Base-by-base conservation (phyloP, 495 filamentous ascomycete genomes). In the Hypomontagnella submonticulosa region DNA sequence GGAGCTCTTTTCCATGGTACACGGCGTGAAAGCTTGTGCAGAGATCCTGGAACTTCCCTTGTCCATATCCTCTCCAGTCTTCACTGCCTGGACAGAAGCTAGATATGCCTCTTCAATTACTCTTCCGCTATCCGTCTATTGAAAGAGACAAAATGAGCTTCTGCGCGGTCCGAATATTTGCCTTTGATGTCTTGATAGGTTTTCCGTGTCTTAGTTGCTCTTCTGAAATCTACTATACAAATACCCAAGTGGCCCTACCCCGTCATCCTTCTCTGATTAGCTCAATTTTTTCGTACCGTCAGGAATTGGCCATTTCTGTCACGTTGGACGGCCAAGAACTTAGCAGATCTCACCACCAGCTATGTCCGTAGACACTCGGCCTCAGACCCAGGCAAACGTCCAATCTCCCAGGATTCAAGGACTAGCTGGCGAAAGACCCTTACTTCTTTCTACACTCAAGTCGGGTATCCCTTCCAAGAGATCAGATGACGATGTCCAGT, bases 401-500 rank as follows among this genome's bases (percentile, higher is more conserved):
- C 46, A 42, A 8, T 15, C 43, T 19, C 36, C 36, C 32, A 9
- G 33, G 18, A 52, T 16, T 30, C 23, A 20, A 11, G 40, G 46
- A 4, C 54, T 18, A 15, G 18, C 30, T 54, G 10, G 19, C 32
- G 57, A 23, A 48, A 41, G 43, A 41, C 41, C 27, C 20, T 38
- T 48, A 37, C 23, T 50, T 53, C 19, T 19, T 43, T 42, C 61
- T 36, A 20, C 15, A 9, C n/a, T 47, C 16, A 67, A 37, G 54
- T 16, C 53, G 38, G 12, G 42, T 15, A 46, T 40, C 42, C 61
- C 67, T 18, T 41, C 64, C 18, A 72, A 72, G 46, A 19, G 66
- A 63, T 57, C 48, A 10, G 78, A 83, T 49, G 76, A 79, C 57
- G 80, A 83, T 32, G 66, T 83, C 13, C 68, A 79, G 66, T 79